Conservation (phyloP, 352 stramenopile genomes). For the Globisporangium viniferum region DNA sequence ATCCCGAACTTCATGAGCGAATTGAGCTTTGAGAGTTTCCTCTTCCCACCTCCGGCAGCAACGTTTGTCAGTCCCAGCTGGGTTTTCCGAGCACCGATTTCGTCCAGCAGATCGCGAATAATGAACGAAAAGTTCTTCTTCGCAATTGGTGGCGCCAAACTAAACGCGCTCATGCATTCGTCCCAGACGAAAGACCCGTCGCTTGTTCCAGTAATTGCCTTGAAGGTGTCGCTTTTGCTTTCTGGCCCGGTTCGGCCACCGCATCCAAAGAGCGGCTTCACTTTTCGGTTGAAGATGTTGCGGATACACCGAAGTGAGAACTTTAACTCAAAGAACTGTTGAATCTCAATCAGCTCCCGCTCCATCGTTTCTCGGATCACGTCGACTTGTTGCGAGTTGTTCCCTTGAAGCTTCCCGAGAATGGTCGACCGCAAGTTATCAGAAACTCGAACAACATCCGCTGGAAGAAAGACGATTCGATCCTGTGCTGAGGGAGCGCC, state of each 20-base stretch:
- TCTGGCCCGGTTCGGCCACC: conserved; percentile 11
- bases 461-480: conserved; percentile 40
- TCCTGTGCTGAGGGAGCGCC: conserved; percentile 25
- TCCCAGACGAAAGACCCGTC: conserved; percentile 41
- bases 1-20: conserved; percentile 21
- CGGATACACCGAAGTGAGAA: conserved; percentile 22
- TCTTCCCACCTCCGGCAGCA: background rate
- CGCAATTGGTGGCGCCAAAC: conserved; percentile 18
- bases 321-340: conserved; percentile 27
- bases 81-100: conserved; percentile 33
- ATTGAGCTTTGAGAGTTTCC: conserved; percentile 15
- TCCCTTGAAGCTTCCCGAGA: conserved; percentile 45
- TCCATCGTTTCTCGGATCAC: conserved; percentile 29
- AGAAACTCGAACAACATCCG: conserved; percentile 40
- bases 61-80: conserved; percentile 26
- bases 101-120: conserved; percentile 48
- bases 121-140: conserved; percentile 43
- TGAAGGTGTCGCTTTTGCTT: conserved; percentile 33
- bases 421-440: conserved; percentile 47
- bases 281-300: conserved; percentile 19
- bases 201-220: conserved; percentile 17
- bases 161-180: conserved; percentile 40
- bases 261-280: conserved; percentile 21
- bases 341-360: conserved; percentile 33
- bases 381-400: conserved; percentile 33